Conservation (phyloP, 192 early-diverging fungal species). For the Coemansia sp. region DNA sequence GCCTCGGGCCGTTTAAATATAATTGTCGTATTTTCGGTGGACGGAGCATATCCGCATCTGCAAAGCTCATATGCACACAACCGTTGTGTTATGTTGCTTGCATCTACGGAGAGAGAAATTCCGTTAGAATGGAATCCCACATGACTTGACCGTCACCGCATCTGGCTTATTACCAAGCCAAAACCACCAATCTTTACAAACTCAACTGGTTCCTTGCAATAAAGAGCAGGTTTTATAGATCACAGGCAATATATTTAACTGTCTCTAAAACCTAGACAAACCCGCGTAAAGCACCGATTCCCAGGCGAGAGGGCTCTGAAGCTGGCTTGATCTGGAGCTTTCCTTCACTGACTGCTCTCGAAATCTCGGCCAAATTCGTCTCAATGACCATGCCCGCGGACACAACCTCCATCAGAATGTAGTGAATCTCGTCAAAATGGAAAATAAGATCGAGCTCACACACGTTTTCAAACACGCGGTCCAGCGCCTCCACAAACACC, state of each 20-base stretch:
- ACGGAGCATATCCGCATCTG: no score
- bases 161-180: no score
- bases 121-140: no score
- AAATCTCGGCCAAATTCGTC: conserved; percentile 58
- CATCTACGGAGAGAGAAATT: no score
- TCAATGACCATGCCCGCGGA: conserved; percentile 80
- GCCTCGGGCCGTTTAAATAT: no score
- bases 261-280: no score
- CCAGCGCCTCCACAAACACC: conserved; percentile 94
- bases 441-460: conserved; percentile 97
- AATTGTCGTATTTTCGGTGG: no score
- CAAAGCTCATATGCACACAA: no score
- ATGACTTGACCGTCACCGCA: no score
- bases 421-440: conserved; percentile 83
- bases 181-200: no score
- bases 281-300: conserved; percentile 21
- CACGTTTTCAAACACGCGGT: conserved; percentile 90
- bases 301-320: conserved; percentile 12
- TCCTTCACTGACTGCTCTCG: conserved; percentile 63
- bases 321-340: conserved; percentile 54
- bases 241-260: not conserved
- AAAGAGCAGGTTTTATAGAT: not conserved
- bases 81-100: no score
- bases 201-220: no score
- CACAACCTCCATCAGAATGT: conserved; percentile 82